Base-by-base conservation (phyloP, 257 asterid species). In the Rauvolfia tetraphylla region DNA sequence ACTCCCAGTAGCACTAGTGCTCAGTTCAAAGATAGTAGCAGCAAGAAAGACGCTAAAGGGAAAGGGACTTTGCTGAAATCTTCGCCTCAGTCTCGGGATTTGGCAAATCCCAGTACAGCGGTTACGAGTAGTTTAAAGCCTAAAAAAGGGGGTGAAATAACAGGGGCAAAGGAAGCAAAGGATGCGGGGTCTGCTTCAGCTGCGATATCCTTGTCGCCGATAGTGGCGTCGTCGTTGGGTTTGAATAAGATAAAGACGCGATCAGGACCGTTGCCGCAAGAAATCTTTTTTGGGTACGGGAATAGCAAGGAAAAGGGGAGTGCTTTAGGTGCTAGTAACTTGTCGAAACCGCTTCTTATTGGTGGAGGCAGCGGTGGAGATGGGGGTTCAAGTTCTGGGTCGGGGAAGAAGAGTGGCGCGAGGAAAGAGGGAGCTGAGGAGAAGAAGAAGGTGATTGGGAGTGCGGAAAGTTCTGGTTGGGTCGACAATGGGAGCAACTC, bases 211-310 rank as follows among this genome's bases (percentile, higher is more conserved):
- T 84, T 87, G 73, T 93, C 99, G 22, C 99, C 98, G 62, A 86
- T 95, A 22, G 91, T 95, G 80, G 99, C 99, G 2, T 95, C 99
- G 2, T 95, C 99, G 0, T 82, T 95, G 84, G 99, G 99, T 29
- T 80, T 95, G 87, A 93, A 93, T 83, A 93, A 90, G 90, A 95
- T 95, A 71, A 95, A 95, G 92, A 95, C 99, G 36, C 91, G 99
- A 85, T 95, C 99, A 65, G 99, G 99, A 80, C 98, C 99, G 48
- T 84, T 95, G 90, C 99, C 99, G 15, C 99, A 95, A 87, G 99
- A 95, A 92, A 93, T 91, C 38, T 93, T 91, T 79, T 92, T 91
- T 7, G 94, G 86, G 74, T 93, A 84, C 73, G 95, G 90, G 67
- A 74, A 75, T 57, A 88, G 91, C 72, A 86, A 87, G 59, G 98